Evolutionary conservation across 257 asterid species (phyloP).

Genomic region (Catharanthus roseus): DNA sequence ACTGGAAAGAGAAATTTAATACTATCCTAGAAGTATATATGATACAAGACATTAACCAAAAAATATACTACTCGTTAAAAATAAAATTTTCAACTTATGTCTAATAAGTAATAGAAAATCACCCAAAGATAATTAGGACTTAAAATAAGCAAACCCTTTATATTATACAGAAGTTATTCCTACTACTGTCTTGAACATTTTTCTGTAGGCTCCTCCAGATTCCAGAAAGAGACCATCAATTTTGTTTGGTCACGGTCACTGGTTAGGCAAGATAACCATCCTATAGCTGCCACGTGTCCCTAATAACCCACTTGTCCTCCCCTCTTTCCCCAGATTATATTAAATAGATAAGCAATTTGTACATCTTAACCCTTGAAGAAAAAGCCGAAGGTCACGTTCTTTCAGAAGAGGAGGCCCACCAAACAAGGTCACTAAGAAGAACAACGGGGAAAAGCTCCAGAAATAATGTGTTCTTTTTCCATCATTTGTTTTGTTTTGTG

Average conservation of each 20-base stretch:
- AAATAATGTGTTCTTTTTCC: neutral
- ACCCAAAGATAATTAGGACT: too few species aligned
- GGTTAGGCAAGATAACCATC: slow-evolving; percentile 4
- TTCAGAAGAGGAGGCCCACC: slow-evolving; percentile 4
- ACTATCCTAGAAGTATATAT: neutral
- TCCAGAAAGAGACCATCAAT: slow-evolving; percentile 2
- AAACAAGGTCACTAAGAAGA: neutral
- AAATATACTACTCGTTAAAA: too few species aligned
- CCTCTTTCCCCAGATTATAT: neutral
- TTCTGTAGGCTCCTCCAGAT: neutral
- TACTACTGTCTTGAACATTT: neutral
- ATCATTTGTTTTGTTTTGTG: neutral
- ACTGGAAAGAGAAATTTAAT: neutral
- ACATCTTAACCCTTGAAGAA: slow-evolving; percentile 4
- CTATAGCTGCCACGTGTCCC: slow-evolving; percentile 5
- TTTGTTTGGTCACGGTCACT: neutral
- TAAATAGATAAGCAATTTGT: neutral
- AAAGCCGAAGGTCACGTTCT: slow-evolving; percentile 5
- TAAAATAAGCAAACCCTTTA: too few species aligned
- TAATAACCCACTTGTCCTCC: slow-evolving; percentile 11
- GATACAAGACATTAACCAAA: neutral
- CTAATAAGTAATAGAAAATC: too few species aligned
- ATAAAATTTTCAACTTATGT: too few species aligned
- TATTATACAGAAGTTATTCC: neutral
- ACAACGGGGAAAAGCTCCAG: neutral